Evolutionary conservation across 768 basidiomycete species (phyloP), one percentile per base, ranked within the genome.

Genomic region (Boletus speciosus): DNA sequence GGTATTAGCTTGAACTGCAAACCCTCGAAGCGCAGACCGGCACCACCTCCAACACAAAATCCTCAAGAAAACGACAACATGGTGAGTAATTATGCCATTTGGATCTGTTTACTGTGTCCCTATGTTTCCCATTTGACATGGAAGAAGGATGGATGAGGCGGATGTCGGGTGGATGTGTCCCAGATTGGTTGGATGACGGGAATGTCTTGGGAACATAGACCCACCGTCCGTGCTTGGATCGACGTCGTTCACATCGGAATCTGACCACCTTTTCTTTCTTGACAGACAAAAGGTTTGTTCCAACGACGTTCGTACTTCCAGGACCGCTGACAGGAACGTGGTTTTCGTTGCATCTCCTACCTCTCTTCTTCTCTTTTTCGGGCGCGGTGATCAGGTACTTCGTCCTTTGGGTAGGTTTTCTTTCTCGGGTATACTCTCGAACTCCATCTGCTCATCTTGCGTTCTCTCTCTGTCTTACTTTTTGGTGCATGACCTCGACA

Each of bases 381-480:
- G 29, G 45, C 39, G n/a, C 6, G 51, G n/a, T 62, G 68, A 67
- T 61, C 72, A 91, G 93, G 93, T 86, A 95, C 93, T 71, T 93
- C 93, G 74, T 94, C 93, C 71, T 95, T 95, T 73, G 90, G 89
- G 90, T 93, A 69, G 72, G 90, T 86, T 9, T 14, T 31, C 16
- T 42, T 49, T 9, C 21, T 49, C 12, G 6, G 1, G 1, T 39
- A 4, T 4, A 43, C 15, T 5, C 14, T 14, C 4, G 23, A 25
- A 41, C 8, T 16, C 2, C 15, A 6, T 27, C 12, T 29, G 21
- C n/a, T 58, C 34, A 57, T 15, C 19, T 16, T 23, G 19, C 23
- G 0, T 44, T 25, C 11, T 16, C 16, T 16, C 16, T 25, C 35
- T 32, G 7, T 14, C 19, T 32, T 32, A n/a, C 15, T 16, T 32